Evolutionary conservation across 2,329 filamentous ascomycete species (phyloP), one percentile per base, ranked within the genome.

Genomic region (Claviceps fusiformis): DNA sequence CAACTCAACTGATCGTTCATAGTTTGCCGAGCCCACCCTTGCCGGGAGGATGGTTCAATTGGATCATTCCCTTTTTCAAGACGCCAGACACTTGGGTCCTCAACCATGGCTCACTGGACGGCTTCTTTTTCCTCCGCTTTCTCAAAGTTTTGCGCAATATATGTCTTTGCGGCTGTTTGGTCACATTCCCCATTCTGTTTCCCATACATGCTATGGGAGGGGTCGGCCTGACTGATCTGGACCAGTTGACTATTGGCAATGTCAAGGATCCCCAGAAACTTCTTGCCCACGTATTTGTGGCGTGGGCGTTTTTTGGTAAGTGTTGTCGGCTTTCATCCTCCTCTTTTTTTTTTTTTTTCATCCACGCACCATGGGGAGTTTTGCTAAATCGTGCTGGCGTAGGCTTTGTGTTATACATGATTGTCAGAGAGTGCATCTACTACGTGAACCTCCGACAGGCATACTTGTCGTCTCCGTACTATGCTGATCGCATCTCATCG

Each of bases 401-500:
- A 68, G 81, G 81, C 49, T 97, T 97, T 66, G 78, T 97, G 60
- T 85, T 97, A 68, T 93, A 88, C 71, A 85, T 89, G 64, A 82
- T 97, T 59, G 86, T 90, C 55, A 81, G 92, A 56, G 92, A 97
- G 70, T 85, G 82, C 66, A 86, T 97, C 62, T 95, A 85, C 77
- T 95, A 89, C 70, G 86, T 96, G 74, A 95, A 95, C 64, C 72
- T 97, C 53, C 87, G 91, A 59, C 92, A 97, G 71, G 92, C 92
- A 0, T 96, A 95, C 71, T 81, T 95, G 45, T 80, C 95, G 55
- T 91, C 89, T 11, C 89, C 90, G 11, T 76, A 87, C 50, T 95
- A 95, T 67, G 80, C 89, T 54, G 86, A 85, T 64, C 87, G 91
- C 56, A 83, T 96, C 49, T 96, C 92, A 2, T 92, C 91, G 2